Percentiles rank a stretch among this genome's conserved stretches.
phyloP scores from a whole-genome alignment of 768 basidiomycete species.

The Collybiopsis confluens region DNA sequence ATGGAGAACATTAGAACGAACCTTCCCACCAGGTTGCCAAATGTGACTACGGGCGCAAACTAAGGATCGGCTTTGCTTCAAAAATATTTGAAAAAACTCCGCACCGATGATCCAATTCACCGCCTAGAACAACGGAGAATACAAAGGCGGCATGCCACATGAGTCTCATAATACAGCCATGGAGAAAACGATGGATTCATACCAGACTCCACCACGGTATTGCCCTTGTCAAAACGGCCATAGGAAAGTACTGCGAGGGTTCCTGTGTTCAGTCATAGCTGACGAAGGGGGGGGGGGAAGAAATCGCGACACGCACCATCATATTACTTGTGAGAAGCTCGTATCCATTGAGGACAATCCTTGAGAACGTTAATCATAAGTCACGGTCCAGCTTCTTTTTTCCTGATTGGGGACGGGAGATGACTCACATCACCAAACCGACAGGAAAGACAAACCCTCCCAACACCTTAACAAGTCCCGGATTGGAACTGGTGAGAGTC shows the following conservation, averaged over 20 bases:
- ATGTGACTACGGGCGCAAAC: constrained; percentile 37
- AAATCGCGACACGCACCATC: constrained; percentile 42
- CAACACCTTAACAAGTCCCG: constrained; percentile 64
- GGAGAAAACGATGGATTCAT: neutral
- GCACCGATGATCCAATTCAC: constrained; percentile 68
- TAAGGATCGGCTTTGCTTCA: neutral
- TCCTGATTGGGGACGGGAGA: neutral
- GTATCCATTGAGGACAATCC: constrained; percentile 69
- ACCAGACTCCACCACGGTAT: constrained; percentile 66
- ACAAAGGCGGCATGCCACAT: too few species aligned
- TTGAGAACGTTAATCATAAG: constrained; percentile 18
- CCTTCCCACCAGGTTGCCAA: constrained; percentile 59
- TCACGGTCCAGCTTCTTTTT: too few species aligned
- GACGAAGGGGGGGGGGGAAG: neutral
- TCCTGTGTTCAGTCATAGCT: neutral
- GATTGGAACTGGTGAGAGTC: constrained; percentile 46
- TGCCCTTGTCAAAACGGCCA: constrained; percentile 56
- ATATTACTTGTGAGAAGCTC: constrained; percentile 75
- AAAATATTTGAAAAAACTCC: constrained; percentile 5
- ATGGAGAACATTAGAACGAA: neutral
- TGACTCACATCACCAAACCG: constrained; percentile 65
- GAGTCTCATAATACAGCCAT: too few species aligned
- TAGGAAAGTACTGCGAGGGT: constrained; percentile 59
- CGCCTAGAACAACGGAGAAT: constrained; percentile 17
- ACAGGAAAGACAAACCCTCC: constrained; percentile 72